These are phyloP conservation scores for Sphagnum contortum DNA, from an alignment of 225 moss, liverwort and hornwort species.

Conservation along the genomic window DNA sequence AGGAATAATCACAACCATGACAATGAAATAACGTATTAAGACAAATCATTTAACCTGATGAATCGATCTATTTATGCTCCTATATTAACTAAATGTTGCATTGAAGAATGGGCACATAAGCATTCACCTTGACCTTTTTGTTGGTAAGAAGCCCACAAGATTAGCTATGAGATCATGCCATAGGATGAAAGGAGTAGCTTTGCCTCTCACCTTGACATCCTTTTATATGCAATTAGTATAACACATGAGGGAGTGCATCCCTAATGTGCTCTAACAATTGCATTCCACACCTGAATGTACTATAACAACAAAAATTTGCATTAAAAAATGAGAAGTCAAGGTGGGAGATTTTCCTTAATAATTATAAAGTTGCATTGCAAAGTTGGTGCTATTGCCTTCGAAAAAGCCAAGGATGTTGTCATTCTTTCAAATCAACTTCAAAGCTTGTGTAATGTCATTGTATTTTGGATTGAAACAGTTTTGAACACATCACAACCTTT, in stretches of 20 bases:
- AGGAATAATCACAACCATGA: no score
- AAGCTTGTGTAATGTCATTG: constrained; percentile 79
- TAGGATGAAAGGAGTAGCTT: no score
- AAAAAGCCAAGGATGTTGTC: constrained; percentile 85
- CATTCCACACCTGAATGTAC: no score
- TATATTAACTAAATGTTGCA: no score
- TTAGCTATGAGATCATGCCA: constrained; percentile 51
- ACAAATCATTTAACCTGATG: no score
- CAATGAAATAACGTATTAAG: no score
- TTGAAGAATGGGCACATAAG: no score
- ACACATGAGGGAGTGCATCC: constrained; percentile 1
- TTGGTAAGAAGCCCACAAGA: constrained; percentile 81
- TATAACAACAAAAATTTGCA: no score
- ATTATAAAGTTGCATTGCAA: constrained; percentile 94
- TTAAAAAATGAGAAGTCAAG: no score
- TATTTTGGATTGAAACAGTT: constrained; percentile 86
- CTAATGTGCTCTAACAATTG: constrained; percentile 7
- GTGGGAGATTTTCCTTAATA: constrained; percentile 83
- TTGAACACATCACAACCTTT: constrained; percentile 26
- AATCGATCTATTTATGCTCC: no score
- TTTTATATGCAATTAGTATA: not conserved
- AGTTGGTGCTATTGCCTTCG: constrained; percentile 94
- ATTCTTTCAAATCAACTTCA: constrained; percentile 70
- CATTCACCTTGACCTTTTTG: constrained; percentile 60
- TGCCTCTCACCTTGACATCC: not conserved